Conservation (phyloP, 768 basidiomycete genomes). For the Tremella mesenterica region DNA sequence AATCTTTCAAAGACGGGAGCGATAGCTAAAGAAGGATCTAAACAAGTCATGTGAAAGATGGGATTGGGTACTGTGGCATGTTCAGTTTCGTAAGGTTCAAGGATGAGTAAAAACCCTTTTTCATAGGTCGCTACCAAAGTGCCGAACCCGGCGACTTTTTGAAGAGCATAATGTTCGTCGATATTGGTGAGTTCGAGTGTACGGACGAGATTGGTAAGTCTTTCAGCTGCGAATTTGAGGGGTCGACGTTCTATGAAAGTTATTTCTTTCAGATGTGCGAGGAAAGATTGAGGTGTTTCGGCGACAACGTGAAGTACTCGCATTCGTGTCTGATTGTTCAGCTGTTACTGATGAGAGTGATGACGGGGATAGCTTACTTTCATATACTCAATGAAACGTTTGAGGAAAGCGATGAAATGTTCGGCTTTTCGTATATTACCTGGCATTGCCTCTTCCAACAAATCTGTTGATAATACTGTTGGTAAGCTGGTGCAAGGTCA, state of each 20-base stretch:
- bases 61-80: constrained; percentile 98
- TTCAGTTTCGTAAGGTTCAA: constrained; percentile 97
- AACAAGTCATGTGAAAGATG: constrained; percentile 96
- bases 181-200: constrained; percentile 80
- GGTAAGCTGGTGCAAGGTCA: constrained; percentile 34
- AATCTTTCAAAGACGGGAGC: constrained; percentile 97
- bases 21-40: constrained; percentile 95
- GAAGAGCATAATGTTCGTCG: constrained; percentile 83
- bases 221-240: constrained; percentile 88
- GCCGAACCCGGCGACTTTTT: constrained; percentile 92
- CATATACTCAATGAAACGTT: constrained; percentile 95
- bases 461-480: constrained; percentile 66
- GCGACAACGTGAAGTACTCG: constrained; percentile 98
- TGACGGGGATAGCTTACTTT: constrained; percentile 63
- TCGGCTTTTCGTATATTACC: constrained; percentile 98
- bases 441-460: constrained; percentile 88
- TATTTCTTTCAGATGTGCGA: constrained; percentile 97
- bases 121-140: constrained; percentile 97
- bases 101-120: constrained; percentile 91
- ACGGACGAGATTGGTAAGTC: constrained; percentile 83
- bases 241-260: constrained; percentile 95
- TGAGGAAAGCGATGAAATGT: constrained; percentile 96
- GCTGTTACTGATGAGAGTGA: background rate
- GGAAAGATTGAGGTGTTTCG: constrained; percentile 90
- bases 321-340: constrained; percentile 72